Evolutionary conservation across 345 rosid genomes (phyloP).

Genomic region (Durio zibethinus): DNA sequence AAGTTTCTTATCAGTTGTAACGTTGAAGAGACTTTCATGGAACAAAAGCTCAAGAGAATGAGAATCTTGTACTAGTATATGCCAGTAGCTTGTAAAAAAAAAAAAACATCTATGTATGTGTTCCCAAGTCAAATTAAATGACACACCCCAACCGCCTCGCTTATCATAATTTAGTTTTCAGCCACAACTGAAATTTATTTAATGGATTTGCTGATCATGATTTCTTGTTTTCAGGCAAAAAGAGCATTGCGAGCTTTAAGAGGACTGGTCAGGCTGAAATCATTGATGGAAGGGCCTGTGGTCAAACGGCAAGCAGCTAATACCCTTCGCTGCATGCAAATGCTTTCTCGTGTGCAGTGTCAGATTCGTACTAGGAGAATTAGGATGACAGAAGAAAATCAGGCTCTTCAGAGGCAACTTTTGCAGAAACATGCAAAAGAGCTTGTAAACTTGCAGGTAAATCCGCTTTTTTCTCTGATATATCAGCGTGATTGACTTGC

Average conservation of each 20-base stretch:
- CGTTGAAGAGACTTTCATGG: not conserved
- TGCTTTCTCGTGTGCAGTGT: slow-evolving; percentile 79
- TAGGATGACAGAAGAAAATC: slow-evolving; percentile 90
- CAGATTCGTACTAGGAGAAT: slow-evolving; percentile 77
- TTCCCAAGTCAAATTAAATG: not conserved
- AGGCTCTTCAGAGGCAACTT: slow-evolving; percentile 82
- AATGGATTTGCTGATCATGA: not conserved
- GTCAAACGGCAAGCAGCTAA: slow-evolving; percentile 78
- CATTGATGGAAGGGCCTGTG: slow-evolving; percentile 76
- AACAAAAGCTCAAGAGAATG: not conserved
- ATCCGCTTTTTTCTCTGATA: slow-evolving; percentile 1
- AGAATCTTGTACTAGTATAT: not conserved
- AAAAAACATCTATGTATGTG: not conserved
- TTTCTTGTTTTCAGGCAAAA: slow-evolving; percentile 56
- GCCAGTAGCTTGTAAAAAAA: not conserved
- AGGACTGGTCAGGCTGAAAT: slow-evolving; percentile 79
- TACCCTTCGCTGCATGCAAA: slow-evolving; percentile 85
- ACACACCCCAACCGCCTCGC: not conserved
- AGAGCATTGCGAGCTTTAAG: slow-evolving; percentile 79
- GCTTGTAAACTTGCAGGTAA: slow-evolving; percentile 64
- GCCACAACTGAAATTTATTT: not conserved
- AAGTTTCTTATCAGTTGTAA: not conserved
- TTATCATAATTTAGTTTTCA: not conserved
- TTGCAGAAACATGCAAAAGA: slow-evolving; percentile 89
- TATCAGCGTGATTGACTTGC: not conserved